Evolutionary conservation across 2,329 filamentous ascomycete genomes (phyloP), one percentile per base, ranked within the genome.

Genomic region (Moelleriella libera): DNA sequence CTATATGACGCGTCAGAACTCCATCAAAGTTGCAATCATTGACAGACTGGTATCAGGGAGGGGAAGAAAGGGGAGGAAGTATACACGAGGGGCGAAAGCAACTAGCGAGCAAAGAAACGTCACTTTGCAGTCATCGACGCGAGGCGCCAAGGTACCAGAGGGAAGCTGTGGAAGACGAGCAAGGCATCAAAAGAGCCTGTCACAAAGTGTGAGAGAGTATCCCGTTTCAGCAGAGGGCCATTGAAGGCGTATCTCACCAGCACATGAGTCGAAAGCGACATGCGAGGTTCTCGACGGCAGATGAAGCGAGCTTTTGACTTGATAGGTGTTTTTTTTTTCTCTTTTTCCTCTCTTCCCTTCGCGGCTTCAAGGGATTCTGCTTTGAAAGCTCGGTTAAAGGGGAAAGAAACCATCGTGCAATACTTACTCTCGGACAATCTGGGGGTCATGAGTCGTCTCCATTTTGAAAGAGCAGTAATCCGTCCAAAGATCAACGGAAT

Each of bases 361-460:
- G 61, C 57, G 60, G 56, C 59, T 56, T 58, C 60, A 59, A 59
- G 63, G 60, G 59, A 65, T 62, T 64, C 63, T 66, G 67, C 66
- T 66, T 63, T 63, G 62, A 62, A 61, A 60, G 63, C 68, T 68
- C 69, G 69, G 77, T 82, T 73, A 77, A 71, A 75, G 75, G 80
- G 74, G 74, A 82, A 74, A 74, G 81, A 82, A 81, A 52, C 74
- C 72, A 70, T 69, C 67, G 63, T 57, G 54, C 52, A 68, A 71
- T 77, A 97, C 92, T 97, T 95, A 98, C 92, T 97, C 92, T 94
- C 92, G 83, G 71, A 96, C 94, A 67, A 94, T 77, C 63, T 94
- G 86, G 59, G 87, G 78, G 63, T 94, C 88, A 69, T 98, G 92
- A 57, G 86, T 92, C 49, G 92, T 97, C 64, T 97, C 88, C 70